These are phyloP conservation scores for Trypanosoma scelopori DNA, from an alignment of 208 protist genomes.

Conservation along the genomic window DNA sequence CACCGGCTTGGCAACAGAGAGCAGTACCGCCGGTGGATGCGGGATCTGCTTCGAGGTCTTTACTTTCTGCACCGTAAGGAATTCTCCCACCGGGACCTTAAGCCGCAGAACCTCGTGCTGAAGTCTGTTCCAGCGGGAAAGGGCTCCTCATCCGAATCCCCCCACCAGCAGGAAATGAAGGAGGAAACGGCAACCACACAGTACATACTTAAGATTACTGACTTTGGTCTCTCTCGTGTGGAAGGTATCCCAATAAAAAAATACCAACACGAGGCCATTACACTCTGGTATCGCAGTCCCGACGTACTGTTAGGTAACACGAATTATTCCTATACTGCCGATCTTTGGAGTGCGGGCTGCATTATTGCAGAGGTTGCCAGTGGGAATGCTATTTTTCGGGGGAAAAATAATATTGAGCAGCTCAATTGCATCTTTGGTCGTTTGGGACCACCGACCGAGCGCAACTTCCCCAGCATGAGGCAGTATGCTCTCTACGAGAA, in stretches of 20 bases:
- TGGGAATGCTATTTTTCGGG: conserved; percentile 76
- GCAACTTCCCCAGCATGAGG: conserved; percentile 47
- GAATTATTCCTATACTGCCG: conserved; percentile 74
- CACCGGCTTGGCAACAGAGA: conserved; percentile 34
- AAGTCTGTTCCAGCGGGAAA: conserved; percentile 24
- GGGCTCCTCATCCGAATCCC: not conserved
- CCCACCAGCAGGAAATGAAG: not conserved
- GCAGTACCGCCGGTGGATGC: conserved; percentile 64
- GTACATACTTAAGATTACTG: conserved; percentile 78
- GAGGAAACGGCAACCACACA: conserved; percentile 1
- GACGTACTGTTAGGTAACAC: conserved; percentile 90
- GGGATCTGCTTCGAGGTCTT: conserved; percentile 61
- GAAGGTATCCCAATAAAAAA: conserved; percentile 91
- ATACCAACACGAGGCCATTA: conserved; percentile 89
- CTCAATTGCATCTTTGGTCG: conserved; percentile 83
- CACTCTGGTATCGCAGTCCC: conserved; percentile 94
- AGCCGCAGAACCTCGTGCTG: conserved; percentile 87
- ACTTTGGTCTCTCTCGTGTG: conserved; percentile 86
- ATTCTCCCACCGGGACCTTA: conserved; percentile 68
- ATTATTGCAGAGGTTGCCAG: conserved; percentile 88
- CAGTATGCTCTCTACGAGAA: conserved; percentile 47
- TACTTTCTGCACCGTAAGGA: conserved; percentile 68
- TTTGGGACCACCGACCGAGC: conserved; percentile 86
- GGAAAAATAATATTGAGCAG: conserved; percentile 80
- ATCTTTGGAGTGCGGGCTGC: conserved; percentile 93